Conservation (phyloP, 1,284 basidiomycete species). For the Heterobasidion irregulare region DNA sequence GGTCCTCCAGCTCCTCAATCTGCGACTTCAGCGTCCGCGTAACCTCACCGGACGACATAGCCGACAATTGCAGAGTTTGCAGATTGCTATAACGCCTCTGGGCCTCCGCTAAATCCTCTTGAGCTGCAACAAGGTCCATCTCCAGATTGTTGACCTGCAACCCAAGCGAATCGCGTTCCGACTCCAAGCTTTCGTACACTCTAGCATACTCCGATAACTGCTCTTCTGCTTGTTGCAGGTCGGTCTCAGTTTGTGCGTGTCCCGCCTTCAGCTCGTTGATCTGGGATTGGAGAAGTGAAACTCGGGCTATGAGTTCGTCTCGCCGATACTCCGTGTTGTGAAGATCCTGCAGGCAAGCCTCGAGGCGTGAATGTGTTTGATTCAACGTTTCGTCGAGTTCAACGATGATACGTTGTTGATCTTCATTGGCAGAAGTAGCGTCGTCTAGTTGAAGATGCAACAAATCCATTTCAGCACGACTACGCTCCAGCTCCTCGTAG, state of each 20-base stretch:
- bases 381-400: not conserved
- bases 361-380: not conserved
- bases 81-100: slow-evolving; percentile 51
- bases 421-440: not conserved
- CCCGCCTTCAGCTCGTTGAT: slow-evolving; percentile 17
- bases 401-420: not conserved
- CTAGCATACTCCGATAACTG: slow-evolving; percentile 32
- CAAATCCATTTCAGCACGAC: slow-evolving; percentile 1
- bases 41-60: slow-evolving; percentile 47
- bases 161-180: slow-evolving; percentile 52
- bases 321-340: not conserved
- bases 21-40: slow-evolving; percentile 48
- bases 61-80: slow-evolving; percentile 53
- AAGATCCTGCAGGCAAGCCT: not conserved
- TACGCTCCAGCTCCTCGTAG: not conserved
- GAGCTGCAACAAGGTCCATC: slow-evolving; percentile 41
- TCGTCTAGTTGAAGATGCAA: slow-evolving; percentile 4
- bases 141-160: slow-evolving; percentile 57
- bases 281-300: slow-evolving; percentile 19
- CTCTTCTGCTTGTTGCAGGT: slow-evolving; percentile 25
- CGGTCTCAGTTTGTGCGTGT: slow-evolving; percentile 27
- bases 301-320: slow-evolving; percentile 16
- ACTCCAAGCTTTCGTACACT: slow-evolving; percentile 43
- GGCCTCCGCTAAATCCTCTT: slow-evolving; percentile 42
- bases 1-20: slow-evolving; percentile 54